Conservation (phyloP, 345 rosid genomes). For the Moricandia moricandioides region DNA sequence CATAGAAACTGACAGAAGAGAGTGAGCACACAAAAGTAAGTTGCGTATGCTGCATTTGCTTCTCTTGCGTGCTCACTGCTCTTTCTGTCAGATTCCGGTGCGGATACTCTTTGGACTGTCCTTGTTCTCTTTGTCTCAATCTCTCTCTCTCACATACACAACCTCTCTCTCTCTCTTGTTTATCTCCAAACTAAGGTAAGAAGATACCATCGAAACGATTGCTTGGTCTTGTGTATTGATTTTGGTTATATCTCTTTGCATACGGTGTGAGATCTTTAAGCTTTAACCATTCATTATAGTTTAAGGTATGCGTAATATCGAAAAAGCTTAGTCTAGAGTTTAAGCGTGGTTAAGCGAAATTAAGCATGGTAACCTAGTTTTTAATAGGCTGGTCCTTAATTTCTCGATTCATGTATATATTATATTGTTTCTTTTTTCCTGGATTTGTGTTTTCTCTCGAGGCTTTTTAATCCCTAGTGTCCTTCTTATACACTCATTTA, state of each 20-base stretch:
- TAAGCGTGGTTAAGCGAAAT: constrained; percentile 48
- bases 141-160: constrained; percentile 20
- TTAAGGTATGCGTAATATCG: constrained; percentile 24
- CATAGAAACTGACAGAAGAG: constrained; percentile 97
- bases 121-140: constrained; percentile 32
- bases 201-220: background rate
- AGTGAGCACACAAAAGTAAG: constrained; percentile 96
- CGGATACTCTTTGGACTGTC: constrained; percentile 42
- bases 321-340: constrained; percentile 32
- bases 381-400: constrained; percentile 44
- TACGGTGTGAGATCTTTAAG: constrained; percentile 2
- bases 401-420: constrained; percentile 27
- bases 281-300: constrained; percentile 31
- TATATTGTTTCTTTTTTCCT: constrained; percentile 17
- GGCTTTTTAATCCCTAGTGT: constrained; percentile 14
- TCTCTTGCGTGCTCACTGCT: constrained; percentile 94
- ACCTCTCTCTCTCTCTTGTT: background rate
- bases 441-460: background rate
- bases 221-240: constrained; percentile 8
- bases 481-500: background rate
- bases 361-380: constrained; percentile 41
- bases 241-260: constrained; percentile 20
- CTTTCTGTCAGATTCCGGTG: constrained; percentile 83
- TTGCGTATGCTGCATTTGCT: constrained; percentile 56
- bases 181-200: constrained; percentile 11